Evolutionary conservation across 1,284 basidiomycete genomes (phyloP), one percentile per base, ranked within the genome.

Genomic region (Rhodotorula sp.): DNA sequence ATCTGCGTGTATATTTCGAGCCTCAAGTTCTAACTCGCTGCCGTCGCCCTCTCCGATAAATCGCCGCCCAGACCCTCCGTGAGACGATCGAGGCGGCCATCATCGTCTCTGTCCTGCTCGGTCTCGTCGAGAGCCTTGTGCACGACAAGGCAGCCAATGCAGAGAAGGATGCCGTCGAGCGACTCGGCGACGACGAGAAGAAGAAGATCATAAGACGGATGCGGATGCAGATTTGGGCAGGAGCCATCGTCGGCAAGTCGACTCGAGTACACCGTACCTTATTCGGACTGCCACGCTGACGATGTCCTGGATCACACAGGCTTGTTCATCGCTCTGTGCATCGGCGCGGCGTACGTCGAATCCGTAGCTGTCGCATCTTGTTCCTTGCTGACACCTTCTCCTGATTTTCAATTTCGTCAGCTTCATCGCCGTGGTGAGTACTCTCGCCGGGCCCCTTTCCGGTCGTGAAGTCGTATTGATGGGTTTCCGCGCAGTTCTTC

Each of bases 11-110:
- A 29, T 29, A 3, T 29, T 29, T 29, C 29, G 29, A 29, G 29
- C 29, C 29, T 29, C 29, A 29, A 29, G 29, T 29, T 29, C 29
- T 29, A 29, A 29, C 29, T 29, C 29, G 29, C 29, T 29, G 29
- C 29, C 29, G 29, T 8, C 39, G 39, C 39, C 39, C 10, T 43
- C 12, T 43, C 39, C 39, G 39, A 43, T 43, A 8, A 12, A 10
- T 12, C 10, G 39, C 39, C 14, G 46, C 7, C 23, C 60, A 76
- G 72, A 70, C 92, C 79, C 91, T 94, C 78, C 87, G 93, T 75
- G 92, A 96, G 85, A 89, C 91, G 3, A 86, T 96, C 75, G 92
- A 96, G 84, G 91, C 91, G 14, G 88, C 88, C 64, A 90, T 95
- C 83, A 92, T 95, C 85, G 83, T 94, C 82, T 91, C 91, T 15